Base-by-base conservation (phyloP, 257 asterid genomes). In the Forsythia viridissima region DNA sequence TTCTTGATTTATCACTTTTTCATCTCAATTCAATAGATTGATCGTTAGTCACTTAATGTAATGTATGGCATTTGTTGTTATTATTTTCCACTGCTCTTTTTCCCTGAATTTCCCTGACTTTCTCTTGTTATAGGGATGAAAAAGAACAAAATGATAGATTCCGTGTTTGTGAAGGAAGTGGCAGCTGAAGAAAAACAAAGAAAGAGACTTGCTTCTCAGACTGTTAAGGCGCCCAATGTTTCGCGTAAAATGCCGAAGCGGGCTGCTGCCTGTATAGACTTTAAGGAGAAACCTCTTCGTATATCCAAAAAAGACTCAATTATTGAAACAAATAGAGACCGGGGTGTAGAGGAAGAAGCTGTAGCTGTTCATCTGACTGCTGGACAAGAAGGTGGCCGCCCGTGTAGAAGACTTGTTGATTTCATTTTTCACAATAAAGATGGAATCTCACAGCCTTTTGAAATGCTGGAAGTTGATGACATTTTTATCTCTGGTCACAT, bases 381-480 rank as follows among this genome's bases (percentile, higher is more conserved):
- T 70, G 96, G 89, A 69, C 79, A 78, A 59, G 96, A 90, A 40
- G 82, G 80, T 78, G 90, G 90, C 46, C 92, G 97, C 24, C 97
- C 98, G 15, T 86, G 93, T 74, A 85, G 99, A 77, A 85, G 93
- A 66, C 97, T 95, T 72, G 82, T 72, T 1, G 99, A 95, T 77
- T 95, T 87, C 82, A 84, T 82, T 52, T 90, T 95, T 78, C 96
- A 95, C 73, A 84, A 91, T 79, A 80, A 89, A 69, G 88, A 80
- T 42, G 99, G 99, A 72, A 76, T 79, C 40, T 83, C 90, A 37
- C 97, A 95, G 82, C 93, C 97, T 21, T 85, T 95, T 81, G 97
- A 92, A 83, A 92, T 95, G 99, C 79, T 84, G 75, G 98, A 95
- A 80, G 91, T 89, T 43, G 91, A 90, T 82, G 93, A 93, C 82